A percentile compares a stretch with the other conserved stretches of the same genome.
Evolutionary conservation across 306 rosid species (phyloP).

Genomic region (Gillenia trifoliata): DNA sequence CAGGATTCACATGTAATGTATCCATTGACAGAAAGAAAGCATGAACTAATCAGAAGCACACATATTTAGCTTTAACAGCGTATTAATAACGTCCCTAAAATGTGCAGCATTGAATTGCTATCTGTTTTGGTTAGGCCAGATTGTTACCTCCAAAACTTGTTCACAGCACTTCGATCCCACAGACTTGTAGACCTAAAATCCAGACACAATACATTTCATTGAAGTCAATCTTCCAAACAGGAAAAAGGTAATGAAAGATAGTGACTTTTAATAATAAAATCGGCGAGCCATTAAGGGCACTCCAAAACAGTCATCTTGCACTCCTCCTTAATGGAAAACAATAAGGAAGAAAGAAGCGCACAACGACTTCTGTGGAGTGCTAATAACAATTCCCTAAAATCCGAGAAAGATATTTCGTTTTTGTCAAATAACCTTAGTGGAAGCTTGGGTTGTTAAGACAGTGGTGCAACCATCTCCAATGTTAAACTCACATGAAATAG

Average conservation of each 20-base stretch:
- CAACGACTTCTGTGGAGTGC: no score
- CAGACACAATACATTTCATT: neutral
- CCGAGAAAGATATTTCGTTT: neutral
- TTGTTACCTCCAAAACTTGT: constrained; percentile 67
- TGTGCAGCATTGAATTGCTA: neutral
- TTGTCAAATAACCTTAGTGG: constrained; percentile 61
- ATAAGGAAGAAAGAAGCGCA: no score
- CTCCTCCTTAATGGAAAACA: no score
- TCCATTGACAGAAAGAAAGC: neutral
- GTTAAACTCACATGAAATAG: constrained; percentile 50
- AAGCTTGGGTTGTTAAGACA: constrained; percentile 81
- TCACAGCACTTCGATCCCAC: constrained; percentile 59
- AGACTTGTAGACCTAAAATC: constrained; percentile 73
- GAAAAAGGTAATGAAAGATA: neutral
- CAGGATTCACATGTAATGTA: neutral
- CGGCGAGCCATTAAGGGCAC: no score
- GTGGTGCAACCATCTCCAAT: constrained; percentile 60
- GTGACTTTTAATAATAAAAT: neutral
- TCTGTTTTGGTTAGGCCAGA: neutral
- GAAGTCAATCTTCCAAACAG: neutral
- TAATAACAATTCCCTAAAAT: no score
- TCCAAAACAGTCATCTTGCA: no score
- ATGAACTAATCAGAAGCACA: neutral
- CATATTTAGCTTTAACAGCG: neutral
- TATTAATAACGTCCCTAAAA: neutral